Evolutionary conservation across 1,284 basidiomycete genomes (phyloP).

Genomic region (Tremellales sp.): DNA sequence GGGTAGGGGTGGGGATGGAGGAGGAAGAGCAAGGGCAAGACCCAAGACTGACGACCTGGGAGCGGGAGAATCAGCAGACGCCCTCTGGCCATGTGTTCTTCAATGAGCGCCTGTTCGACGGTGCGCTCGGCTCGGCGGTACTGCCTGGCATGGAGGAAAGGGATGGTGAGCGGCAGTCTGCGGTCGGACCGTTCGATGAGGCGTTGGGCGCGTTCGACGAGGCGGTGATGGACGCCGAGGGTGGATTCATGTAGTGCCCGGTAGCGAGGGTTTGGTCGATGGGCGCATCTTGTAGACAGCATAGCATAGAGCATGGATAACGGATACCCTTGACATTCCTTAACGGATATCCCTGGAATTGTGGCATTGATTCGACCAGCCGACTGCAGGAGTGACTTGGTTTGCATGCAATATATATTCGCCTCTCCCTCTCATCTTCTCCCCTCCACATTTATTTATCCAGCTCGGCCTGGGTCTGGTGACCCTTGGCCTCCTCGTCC

Average conservation of each 20-base stretch:
- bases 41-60: constrained; percentile 14
- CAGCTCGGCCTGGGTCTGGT: constrained; percentile 3
- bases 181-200: constrained; percentile 8
- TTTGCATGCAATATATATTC: too few species aligned
- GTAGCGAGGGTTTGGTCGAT: too few species aligned
- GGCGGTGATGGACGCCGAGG: constrained; percentile 4
- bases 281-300: too few species aligned
- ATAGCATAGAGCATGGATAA: too few species aligned
- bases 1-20: background rate
- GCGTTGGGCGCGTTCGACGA: constrained; percentile 24
- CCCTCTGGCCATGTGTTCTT: constrained; percentile 37
- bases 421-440: constrained; percentile 3
- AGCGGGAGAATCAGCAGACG: constrained; percentile 26
- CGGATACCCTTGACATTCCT: too few species aligned
- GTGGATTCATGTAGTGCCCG: too few species aligned
- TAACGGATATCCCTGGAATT: too few species aligned
- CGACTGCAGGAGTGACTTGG: too few species aligned
- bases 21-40: constrained; percentile 3
- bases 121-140: constrained; percentile 26
- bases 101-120: constrained; percentile 37
- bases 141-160: constrained; percentile 4
- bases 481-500: constrained; percentile 8
- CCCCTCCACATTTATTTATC: constrained; percentile 5
- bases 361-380: too few species aligned
- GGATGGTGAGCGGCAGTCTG: background rate